Percentiles rank a stretch among this genome's conserved stretches.
phyloP scores from a whole-genome alignment of 306 rosid species.

The Rubus idaeus region DNA sequence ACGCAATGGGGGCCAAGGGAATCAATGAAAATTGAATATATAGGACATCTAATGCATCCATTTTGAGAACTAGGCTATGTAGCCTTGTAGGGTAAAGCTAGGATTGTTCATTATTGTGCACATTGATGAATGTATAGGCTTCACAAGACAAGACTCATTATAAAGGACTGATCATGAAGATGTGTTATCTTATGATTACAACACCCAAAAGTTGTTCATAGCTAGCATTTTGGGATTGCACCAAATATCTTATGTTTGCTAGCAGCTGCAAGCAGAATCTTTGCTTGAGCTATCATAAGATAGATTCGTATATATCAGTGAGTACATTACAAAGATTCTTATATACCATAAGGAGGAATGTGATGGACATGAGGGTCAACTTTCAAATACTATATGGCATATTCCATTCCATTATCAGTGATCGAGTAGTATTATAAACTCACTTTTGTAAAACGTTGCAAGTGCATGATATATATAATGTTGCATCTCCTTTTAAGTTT shows the following conservation, averaged over 20 bases:
- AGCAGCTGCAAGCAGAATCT: background rate
- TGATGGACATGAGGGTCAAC: background rate
- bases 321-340: background rate
- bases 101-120: background rate
- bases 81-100: background rate
- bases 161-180: background rate
- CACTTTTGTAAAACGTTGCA: constrained; percentile 10
- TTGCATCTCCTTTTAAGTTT: constrained; percentile 35
- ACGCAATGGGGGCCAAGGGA: constrained; percentile 8
- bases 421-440: no score
- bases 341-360: background rate
- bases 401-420: no score
- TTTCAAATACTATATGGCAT: no score
- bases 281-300: background rate
- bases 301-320: no score
- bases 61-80: background rate
- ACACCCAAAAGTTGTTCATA: background rate
- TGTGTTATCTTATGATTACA: constrained; percentile 1
- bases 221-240: background rate
- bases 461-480: constrained; percentile 12
- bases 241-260: background rate
- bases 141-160: background rate
- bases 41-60: background rate
- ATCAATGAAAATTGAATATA: background rate
- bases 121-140: background rate